These are phyloP conservation scores for Viola odorata DNA, from an alignment of 345 rosid species.

Conservation along the genomic window DNA sequence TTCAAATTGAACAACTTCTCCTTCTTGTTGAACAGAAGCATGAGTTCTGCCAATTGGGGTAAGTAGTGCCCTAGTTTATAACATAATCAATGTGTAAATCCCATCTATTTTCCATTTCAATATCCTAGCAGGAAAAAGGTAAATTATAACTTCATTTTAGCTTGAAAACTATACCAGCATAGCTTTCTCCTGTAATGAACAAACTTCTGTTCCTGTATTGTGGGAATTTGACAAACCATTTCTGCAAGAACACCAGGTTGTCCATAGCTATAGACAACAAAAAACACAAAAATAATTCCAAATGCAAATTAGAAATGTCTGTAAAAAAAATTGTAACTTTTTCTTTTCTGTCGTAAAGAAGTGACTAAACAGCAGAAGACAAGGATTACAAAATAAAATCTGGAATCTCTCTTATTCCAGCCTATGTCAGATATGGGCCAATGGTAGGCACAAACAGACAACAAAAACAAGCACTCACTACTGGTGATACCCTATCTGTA, in stretches of 20 bases:
- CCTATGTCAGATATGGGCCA: no score
- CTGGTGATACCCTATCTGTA: slow-evolving; percentile 25
- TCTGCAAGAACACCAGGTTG: slow-evolving; percentile 82
- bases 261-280: slow-evolving; percentile 61
- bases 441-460: slow-evolving; percentile 16
- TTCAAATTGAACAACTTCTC: slow-evolving; percentile 70
- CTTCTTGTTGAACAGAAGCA: slow-evolving; percentile 71
- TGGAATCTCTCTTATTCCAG: no score
- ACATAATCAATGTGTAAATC: slow-evolving; percentile 6
- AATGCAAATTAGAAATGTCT: slow-evolving; percentile 12
- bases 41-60: slow-evolving; percentile 85
- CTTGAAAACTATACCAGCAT: slow-evolving; percentile 58
- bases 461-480: slow-evolving; percentile 23
- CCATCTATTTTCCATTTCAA: background rate
- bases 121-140: background rate
- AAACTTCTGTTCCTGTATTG: slow-evolving; percentile 86
- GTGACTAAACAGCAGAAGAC: no score
- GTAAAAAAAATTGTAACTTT: slow-evolving; percentile 13
- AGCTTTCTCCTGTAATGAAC: slow-evolving; percentile 92
- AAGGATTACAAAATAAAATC: no score
- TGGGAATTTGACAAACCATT: slow-evolving; percentile 83
- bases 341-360: no score
- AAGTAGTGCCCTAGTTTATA: slow-evolving; percentile 68
- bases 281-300: slow-evolving; percentile 29
- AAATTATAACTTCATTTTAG: slow-evolving; percentile 1